phyloP scores from a whole-genome alignment of 306 rosid species.

The Castanea mollissima region DNA sequence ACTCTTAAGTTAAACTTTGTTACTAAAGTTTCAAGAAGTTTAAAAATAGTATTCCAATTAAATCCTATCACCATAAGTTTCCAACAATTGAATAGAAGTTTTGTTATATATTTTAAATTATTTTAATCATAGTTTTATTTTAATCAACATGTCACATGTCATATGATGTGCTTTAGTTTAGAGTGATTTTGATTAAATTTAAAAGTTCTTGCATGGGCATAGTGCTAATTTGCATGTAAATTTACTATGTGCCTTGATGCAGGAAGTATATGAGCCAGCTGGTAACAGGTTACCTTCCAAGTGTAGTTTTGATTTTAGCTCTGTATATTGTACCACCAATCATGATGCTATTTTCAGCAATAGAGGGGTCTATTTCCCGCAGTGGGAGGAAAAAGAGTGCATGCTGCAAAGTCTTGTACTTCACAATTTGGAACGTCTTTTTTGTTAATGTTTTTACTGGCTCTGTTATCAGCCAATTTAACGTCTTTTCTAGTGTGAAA shows the following conservation, averaged over 20 bases:
- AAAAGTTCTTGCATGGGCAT: too few species aligned
- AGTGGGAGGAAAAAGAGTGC: slow-evolving; percentile 88
- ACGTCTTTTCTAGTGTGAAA: slow-evolving; percentile 62
- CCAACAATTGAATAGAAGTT: too few species aligned
- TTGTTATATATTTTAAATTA: too few species aligned
- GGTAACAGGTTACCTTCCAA: slow-evolving; percentile 92
- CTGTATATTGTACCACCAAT: slow-evolving; percentile 66
- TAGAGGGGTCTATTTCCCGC: slow-evolving; percentile 89
- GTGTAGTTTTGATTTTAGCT: slow-evolving; percentile 74
- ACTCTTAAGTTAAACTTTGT: too few species aligned
- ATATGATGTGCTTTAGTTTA: too few species aligned
- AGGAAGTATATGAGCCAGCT: slow-evolving; percentile 66
- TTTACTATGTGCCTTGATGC: slow-evolving; percentile 24
- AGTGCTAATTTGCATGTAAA: slow-evolving; percentile 2
- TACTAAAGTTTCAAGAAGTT: too few species aligned
- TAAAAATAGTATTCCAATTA: too few species aligned
- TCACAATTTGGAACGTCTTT: slow-evolving; percentile 95
- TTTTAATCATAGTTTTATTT: too few species aligned
- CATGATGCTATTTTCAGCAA: slow-evolving; percentile 72
- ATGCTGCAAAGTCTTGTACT: slow-evolving; percentile 77
- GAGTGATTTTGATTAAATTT: too few species aligned
- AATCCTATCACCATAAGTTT: too few species aligned
- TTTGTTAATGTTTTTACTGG: slow-evolving; percentile 86
- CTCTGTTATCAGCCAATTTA: slow-evolving; percentile 58
- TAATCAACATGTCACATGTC: too few species aligned